Base-by-base conservation (phyloP, 2,329 filamentous ascomycete genomes). In the Lizonia empirigonia region DNA sequence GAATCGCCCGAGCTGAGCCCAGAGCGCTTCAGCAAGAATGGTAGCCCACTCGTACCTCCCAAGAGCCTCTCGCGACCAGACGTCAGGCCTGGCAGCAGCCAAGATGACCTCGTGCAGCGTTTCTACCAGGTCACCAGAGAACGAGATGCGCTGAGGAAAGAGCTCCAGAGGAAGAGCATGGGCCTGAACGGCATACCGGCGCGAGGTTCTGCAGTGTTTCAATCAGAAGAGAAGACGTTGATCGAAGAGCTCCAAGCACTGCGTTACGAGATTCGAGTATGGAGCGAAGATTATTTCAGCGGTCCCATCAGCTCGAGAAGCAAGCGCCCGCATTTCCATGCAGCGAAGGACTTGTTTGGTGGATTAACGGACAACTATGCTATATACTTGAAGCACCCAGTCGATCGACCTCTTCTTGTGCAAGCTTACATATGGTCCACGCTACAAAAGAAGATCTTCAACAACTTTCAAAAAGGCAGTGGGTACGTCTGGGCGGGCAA, bases 61-160 rank as follows among this genome's bases (percentile, higher is more conserved):
- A 73, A 72, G 47, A 71, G 67, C 41, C 64, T 68, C 2, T 72
- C 70, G 34, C 58, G 69, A 20, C 69, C 67, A 32, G 68, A 68
- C 29, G 52, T 70, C 13, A 55, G 61, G 30, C 48, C 59, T 15
- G 66, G 68, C 15, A 69, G 64, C 42, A 72, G 64, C 33, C 69
- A 71, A 36, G 70, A 73, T n/a, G 69, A 73, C 39, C 56, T 73
- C 13, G 64, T 73, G 13, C 62, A 68, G 53, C 69, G 69, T 20
- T 72, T 72, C 58, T 72, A 72, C 47, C 65, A 70, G 32, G 67
- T 73, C n/a, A 71, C 70, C n/a, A 56, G 65, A 47, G 70, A 73
- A 53, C 61, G 70, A 27, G 70, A 73, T 47, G 68, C 69, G 9
- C 58, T 73, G 35, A 57, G 70, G 40, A 71, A 71, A 44, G 64